phyloP scores from a whole-genome alignment of 805 yeast genomes.

The Cyberlindnera xishuangbannaensis region DNA sequence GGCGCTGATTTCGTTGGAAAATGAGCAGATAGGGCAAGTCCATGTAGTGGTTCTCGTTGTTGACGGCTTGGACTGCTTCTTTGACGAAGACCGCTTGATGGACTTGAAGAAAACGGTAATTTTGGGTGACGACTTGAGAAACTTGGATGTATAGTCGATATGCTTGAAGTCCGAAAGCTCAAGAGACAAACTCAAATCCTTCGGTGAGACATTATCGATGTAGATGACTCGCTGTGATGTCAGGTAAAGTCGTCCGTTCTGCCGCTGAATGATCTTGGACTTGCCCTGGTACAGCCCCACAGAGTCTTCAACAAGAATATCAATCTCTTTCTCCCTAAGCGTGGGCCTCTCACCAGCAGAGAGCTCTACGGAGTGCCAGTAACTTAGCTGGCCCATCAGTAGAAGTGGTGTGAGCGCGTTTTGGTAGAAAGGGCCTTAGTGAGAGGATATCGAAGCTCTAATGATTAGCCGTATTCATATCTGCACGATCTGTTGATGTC shows the following conservation, averaged over 20 bases:
- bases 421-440: too few species aligned
- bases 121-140: slow-evolving; percentile 75
- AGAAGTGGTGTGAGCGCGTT: too few species aligned
- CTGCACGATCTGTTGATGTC: too few species aligned
- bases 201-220: slow-evolving; percentile 47
- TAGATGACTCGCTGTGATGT: slow-evolving; percentile 72
- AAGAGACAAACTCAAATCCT: slow-evolving; percentile 40
- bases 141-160: slow-evolving; percentile 43
- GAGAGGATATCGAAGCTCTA: too few species aligned
- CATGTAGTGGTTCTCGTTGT: slow-evolving; percentile 35
- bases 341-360: slow-evolving; percentile 35
- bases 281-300: slow-evolving; percentile 81
- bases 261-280: slow-evolving; percentile 54
- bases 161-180: slow-evolving; percentile 36
- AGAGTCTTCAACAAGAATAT: slow-evolving; percentile 43
- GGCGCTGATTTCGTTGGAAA: slow-evolving; percentile 42
- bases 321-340: slow-evolving; percentile 41
- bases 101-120: slow-evolving; percentile 40
- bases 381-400: slow-evolving; percentile 19
- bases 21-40: slow-evolving; percentile 90
- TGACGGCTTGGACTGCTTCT: slow-evolving; percentile 1
- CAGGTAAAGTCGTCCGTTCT: slow-evolving; percentile 71
- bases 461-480: too few species aligned
- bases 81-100: slow-evolving; percentile 3
- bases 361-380: slow-evolving; percentile 33